These are phyloP conservation scores for Sporobolomyces pararoseus DNA, from an alignment of 768 basidiomycete species.

Conservation along the genomic window DNA sequence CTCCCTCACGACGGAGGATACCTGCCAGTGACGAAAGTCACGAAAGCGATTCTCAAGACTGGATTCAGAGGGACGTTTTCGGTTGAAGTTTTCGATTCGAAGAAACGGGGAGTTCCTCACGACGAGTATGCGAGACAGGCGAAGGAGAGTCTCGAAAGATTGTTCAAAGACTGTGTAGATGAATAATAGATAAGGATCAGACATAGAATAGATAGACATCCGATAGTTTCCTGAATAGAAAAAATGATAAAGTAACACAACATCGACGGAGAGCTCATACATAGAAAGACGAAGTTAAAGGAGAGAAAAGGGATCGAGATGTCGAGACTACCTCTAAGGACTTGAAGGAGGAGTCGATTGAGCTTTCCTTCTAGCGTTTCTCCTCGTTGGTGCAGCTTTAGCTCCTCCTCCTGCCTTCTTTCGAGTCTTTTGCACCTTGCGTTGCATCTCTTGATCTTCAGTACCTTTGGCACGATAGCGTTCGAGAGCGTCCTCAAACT, in stretches of 20 bases:
- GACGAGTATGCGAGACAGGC: conserved; percentile 20
- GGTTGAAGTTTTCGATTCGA: conserved; percentile 40
- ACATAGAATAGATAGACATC: not conserved
- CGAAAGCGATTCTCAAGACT: conserved; percentile 37
- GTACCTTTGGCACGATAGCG: conserved; percentile 78
- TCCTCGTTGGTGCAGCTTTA: conserved; percentile 2
- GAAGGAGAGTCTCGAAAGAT: not conserved
- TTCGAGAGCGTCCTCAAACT: conserved; percentile 85
- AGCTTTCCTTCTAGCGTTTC: conserved; percentile 6
- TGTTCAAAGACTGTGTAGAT: conserved; percentile 5
- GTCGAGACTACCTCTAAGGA: conserved; percentile 11
- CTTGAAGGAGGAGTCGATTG: conserved; percentile 18
- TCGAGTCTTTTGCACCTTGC: conserved; percentile 34
- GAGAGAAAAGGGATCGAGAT: not conserved
- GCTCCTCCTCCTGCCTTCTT: conserved; percentile 16
- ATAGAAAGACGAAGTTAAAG: conserved; percentile 11
- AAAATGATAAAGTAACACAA: conserved; percentile 3
- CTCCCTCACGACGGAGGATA: conserved; percentile 38
- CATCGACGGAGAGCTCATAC: too few relatives aligned
- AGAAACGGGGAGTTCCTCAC: conserved; percentile 19
- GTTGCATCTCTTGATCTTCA: conserved; percentile 68
- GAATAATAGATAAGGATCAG: not conserved
- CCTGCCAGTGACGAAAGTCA: conserved; percentile 38
- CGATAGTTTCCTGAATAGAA: not conserved
- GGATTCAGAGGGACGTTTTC: conserved; percentile 42